Evolutionary conservation across 1,284 basidiomycete genomes (phyloP), one percentile per base, ranked within the genome.

Genomic region (Ceratobasidium theobromae): DNA sequence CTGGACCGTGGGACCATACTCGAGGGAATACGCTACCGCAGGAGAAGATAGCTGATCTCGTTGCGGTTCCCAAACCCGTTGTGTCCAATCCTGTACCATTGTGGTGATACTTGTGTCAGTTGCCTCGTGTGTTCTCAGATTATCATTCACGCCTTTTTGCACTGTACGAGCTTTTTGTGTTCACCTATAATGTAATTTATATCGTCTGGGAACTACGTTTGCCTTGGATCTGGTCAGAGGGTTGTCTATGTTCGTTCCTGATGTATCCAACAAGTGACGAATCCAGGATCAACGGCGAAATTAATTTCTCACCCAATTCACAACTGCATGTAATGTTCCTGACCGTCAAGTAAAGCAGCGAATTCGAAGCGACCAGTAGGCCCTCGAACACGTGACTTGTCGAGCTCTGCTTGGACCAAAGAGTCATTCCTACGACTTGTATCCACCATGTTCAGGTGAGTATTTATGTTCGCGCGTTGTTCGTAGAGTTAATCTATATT

Each of bases 391-490:
- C 27, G 27, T 52, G 49, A 52, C 49, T 30, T 21, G 30, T 30
- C 49, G 12, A 52, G 3, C 27, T 30, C 16, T 23, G n/a, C 27
- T 49, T 27, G 46, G 46, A 5, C 46, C 45, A 23, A 6, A 38
- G n/a, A 38, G 35, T 8, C 35, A 8, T 38, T 6, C 35, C 8
- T 25, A 25, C 46, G 46, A 48, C 46, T 4, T 23, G 5, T 12
- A n/a, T 32, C 45, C 57, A 60, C 28, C 6, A 64, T 64, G 58
- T 64, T 64, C 48, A 64, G 58, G 58, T 48, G 18, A 52, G 58
- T 64, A 6, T 51, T 12, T 35, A 41, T 9, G 51, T 18, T 52
- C 2, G 4, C n/a, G 43, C 18, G 21, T 51, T 21, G 18, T n/a
- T n/a, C n/a, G n/a, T n/a, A n/a, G n/a, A n/a, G n/a, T n/a, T n/a